Base-by-base conservation (phyloP, 345 rosid species). In the Noccaea caerulescens region DNA sequence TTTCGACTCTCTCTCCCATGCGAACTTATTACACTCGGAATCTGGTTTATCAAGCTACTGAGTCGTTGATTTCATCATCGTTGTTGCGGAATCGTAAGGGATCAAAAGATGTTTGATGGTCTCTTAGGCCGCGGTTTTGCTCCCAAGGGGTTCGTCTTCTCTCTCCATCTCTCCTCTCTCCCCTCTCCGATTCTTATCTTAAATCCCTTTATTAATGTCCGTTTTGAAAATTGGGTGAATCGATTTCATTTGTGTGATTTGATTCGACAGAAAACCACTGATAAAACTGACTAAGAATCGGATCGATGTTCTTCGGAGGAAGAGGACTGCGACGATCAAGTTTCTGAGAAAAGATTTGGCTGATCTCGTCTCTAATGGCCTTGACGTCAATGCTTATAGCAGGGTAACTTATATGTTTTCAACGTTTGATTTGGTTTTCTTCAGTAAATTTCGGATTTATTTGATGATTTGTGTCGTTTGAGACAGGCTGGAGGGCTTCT, bases 291-390 rank as follows among this genome's bases (percentile, higher is more conserved):
- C 85, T 1, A 89, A 83, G 83, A 88, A 81, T 78, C 84, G 90
- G 88, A 91, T 94, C 87, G 96, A 89, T 63, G 87, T 88, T 80
- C 87, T 87, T 46, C 59, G 88, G 81, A 82, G 97, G 80, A 94
- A 91, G 83, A 82, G 87, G 73, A 88, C 71, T 27, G 99, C 99
- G 2, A 91, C 95, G 68, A 77, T 83, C 76, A 94, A 82, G 87
- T 89, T 88, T 78, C 63, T 94, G 59, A 94, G 87, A 88, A 81
- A 84, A 75, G 99, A 91, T 51, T 77, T 94, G 43, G 98, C 96
- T 73, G 98, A 91, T 89, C 92, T 94, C 72, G 80, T 94, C 20
- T 73, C 81, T 63, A 87, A 88, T 78, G 98, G 97, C 13, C 98
- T 86, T 25, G 99, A 94, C 39, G 72, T 77, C 68, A 84, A 89